Conservation (phyloP, 2,329 filamentous ascomycete genomes). For the Penicillium italicum region DNA sequence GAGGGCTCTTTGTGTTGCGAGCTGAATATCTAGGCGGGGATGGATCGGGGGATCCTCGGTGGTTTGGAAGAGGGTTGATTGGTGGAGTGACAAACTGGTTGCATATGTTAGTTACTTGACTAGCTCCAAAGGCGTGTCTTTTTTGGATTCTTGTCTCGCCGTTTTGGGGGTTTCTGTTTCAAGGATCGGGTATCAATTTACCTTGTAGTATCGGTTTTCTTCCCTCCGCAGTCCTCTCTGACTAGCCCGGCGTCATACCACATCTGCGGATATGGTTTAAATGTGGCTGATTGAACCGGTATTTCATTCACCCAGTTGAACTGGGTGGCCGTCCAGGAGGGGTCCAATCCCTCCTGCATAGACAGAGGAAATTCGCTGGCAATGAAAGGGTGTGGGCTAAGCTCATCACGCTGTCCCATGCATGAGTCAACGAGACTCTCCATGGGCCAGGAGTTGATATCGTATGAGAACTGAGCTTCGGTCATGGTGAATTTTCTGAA, state of each 20-base stretch:
- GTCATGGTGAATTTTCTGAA: background rate
- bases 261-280: slow-evolving; percentile 5
- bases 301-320: background rate
- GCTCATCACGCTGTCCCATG: background rate
- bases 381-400: background rate
- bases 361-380: background rate
- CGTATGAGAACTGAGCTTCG: background rate
- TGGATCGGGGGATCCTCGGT: slow-evolving; percentile 1
- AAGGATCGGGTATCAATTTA: background rate
- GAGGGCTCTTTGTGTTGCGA: slow-evolving; percentile 19
- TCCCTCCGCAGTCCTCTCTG: background rate
- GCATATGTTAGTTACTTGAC: background rate
- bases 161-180: background rate
- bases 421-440: background rate
- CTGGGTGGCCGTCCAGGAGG: background rate
- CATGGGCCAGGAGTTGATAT: background rate
- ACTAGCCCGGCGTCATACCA: slow-evolving; percentile 10
- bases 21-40: background rate
- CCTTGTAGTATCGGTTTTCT: background rate
- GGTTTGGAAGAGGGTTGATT: slow-evolving; percentile 1
- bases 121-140: background rate
- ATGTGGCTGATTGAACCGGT: background rate
- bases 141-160: background rate
- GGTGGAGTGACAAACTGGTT: background rate
- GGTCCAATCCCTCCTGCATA: background rate